phyloP scores from a whole-genome alignment of 2,329 filamentous ascomycete genomes.

The Ophiobolus disseminans region DNA sequence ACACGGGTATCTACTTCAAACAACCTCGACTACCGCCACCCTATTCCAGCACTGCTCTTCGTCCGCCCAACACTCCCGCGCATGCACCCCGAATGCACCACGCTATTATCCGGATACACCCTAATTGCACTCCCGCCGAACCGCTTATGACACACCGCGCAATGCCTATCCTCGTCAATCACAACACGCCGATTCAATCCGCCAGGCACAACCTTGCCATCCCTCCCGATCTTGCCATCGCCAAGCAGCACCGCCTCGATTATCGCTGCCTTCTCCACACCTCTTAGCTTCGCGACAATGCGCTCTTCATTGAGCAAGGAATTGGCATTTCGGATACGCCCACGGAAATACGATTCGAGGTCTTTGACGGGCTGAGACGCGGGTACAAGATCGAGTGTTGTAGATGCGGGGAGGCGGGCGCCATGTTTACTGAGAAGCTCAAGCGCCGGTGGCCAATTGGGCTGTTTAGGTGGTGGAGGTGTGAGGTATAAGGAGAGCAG shows the following conservation, averaged over 20 bases:
- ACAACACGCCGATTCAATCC: constrained; percentile 74
- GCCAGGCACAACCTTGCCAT: constrained; percentile 57
- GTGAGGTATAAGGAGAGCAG: constrained; percentile 88
- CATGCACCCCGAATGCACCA: constrained; percentile 60
- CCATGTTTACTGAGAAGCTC: constrained; percentile 91
- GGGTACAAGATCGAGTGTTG: constrained; percentile 86
- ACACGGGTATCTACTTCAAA: neutral
- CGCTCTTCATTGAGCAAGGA: constrained; percentile 80
- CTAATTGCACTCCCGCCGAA: constrained; percentile 90
- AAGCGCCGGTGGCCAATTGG: constrained; percentile 80
- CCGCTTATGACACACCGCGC: constrained; percentile 90
- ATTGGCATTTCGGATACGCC: constrained; percentile 86
- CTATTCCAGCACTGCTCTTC: constrained; percentile 2
- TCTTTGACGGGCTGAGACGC: constrained; percentile 77
- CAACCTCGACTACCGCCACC: constrained; percentile 3
- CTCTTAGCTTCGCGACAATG: constrained; percentile 77
- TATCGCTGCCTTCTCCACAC: constrained; percentile 78
- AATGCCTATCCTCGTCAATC: constrained; percentile 86
- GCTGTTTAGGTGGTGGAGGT: constrained; percentile 74
- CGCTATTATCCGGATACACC: constrained; percentile 74
- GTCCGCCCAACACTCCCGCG: constrained; percentile 37
- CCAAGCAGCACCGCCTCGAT: constrained; percentile 79
- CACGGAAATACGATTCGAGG: constrained; percentile 89
- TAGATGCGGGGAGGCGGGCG: constrained; percentile 84
- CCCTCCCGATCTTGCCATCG: constrained; percentile 65